A percentile compares a stretch with the other conserved stretches of the same genome.
Conservation (phyloP, 1,139 yeast genomes). For the Williopsis jadinii region DNA sequence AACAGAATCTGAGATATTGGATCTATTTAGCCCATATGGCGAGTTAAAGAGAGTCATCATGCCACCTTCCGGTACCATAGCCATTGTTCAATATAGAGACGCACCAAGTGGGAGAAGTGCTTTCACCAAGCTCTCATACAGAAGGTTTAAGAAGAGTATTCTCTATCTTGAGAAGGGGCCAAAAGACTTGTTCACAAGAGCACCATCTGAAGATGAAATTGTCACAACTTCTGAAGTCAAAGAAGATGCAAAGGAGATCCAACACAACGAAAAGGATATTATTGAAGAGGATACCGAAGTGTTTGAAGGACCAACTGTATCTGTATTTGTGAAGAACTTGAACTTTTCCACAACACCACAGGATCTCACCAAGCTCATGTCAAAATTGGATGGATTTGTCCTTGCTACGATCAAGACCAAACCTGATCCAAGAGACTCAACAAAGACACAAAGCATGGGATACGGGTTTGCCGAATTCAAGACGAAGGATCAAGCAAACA, state of each 20-base stretch:
- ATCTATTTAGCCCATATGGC: conserved; percentile 74
- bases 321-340: conserved; percentile 86
- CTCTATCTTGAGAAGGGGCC: conserved; percentile 94
- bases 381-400: conserved; percentile 68
- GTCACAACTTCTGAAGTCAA: conserved; percentile 16
- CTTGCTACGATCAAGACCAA: conserved; percentile 81
- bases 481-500: conserved; percentile 68
- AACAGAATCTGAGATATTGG: conserved; percentile 70
- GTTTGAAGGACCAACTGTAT: conserved; percentile 65
- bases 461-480: conserved; percentile 93
- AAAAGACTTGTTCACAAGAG: conserved; percentile 62
- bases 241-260: conserved; percentile 33
- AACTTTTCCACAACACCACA: conserved; percentile 71
- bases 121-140: conserved; percentile 77
- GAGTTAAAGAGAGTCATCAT: conserved; percentile 72
- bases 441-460: conserved; percentile 80
- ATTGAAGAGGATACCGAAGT: conserved; percentile 40
- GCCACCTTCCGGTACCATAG: conserved; percentile 98
- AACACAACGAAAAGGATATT: conserved; percentile 36
- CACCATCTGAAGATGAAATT: conserved; percentile 37
- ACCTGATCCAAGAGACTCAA: conserved; percentile 73
- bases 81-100: conserved; percentile 87
- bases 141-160: conserved; percentile 80
- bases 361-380: conserved; percentile 55
- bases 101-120: conserved; percentile 84